phyloP scores from a whole-genome alignment of 495 filamentous ascomycete genomes.

The Penicillium steckii region DNA sequence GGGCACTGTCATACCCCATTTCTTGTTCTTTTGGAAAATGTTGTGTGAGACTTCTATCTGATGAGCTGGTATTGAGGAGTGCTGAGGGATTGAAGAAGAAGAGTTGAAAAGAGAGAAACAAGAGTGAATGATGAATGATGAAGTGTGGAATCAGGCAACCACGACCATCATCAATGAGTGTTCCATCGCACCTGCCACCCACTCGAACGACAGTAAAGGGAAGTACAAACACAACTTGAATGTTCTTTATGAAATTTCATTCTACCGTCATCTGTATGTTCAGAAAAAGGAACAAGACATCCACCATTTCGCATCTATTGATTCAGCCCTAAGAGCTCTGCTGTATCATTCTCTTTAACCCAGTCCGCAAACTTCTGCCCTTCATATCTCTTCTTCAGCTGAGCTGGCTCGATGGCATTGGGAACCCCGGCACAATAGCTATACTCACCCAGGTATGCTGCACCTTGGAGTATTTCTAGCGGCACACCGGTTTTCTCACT shows the following conservation, averaged over 20 bases:
- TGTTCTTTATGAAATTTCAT: too few relatives aligned
- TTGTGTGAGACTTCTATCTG: too few relatives aligned
- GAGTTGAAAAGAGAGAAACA: neutral
- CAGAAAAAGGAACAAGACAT: too few relatives aligned
- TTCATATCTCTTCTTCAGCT: slow-evolving; percentile 28
- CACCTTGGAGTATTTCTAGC: slow-evolving; percentile 36
- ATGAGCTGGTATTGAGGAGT: too few relatives aligned
- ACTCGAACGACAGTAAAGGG: too few relatives aligned
- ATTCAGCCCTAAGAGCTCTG: slow-evolving; percentile 5
- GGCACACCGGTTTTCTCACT: slow-evolving; percentile 32
- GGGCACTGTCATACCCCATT: neutral
- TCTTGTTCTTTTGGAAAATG: too few relatives aligned
- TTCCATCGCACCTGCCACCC: too few relatives aligned
- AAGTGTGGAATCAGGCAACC: neutral
- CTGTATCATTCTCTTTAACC: slow-evolving; percentile 14
- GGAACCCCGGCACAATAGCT: slow-evolving; percentile 41
- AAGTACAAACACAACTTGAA: too few relatives aligned
- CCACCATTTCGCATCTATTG: too few relatives aligned
- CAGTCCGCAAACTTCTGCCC: slow-evolving; percentile 34
- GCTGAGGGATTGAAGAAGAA: neutral
- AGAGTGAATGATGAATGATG: neutral
- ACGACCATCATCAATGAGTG: neutral
- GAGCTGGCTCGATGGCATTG: slow-evolving; percentile 29
- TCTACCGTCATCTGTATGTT: too few relatives aligned
- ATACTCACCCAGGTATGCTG: slow-evolving; percentile 34